Evolutionary conservation across 2,329 filamentous ascomycete species (phyloP), one percentile per base, ranked within the genome.

Genomic region (Aspergillus sp.): DNA sequence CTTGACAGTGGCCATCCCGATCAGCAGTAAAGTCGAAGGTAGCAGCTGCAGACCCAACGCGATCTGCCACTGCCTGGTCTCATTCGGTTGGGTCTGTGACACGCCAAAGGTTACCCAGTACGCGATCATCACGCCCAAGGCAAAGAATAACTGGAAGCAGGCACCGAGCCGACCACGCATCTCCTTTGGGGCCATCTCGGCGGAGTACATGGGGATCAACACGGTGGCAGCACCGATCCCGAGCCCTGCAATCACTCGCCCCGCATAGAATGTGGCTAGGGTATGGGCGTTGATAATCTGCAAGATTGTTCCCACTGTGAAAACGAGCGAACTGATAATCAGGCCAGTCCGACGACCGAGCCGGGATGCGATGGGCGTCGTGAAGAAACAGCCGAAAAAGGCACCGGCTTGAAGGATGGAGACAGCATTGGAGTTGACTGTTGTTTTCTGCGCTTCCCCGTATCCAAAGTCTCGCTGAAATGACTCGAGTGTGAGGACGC

Each of bases 101-200:
- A 80, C 79, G 5, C 72, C 81, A 53, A 82, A 83, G 57, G 80
- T 79, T 20, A 82, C 78, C 75, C 74, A 77, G 53, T 76, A 75
- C 0, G 73, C 69, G n/a, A 76, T 65, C 61, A 74, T 74, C 5
- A 74, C 70, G 1, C 75, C 75, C 2, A 70, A 58, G 1, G 74
- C 70, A 44, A 76, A 72, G 60, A 77, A 75, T 7, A 73, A 60
- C 58, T 77, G 74, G 58, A 76, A 75, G 46, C 74, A 70, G 22
- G 71, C 69, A 0, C 72, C 73, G 15, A 75, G 67, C n/a, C 70
- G 65, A 12, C 76, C 76, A 49, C 76, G 69, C 13, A 77, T 70
- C 42, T 73, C 71, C 39, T 77, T 75, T 1, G 76, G 76, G 5
- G 72, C 70, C 68, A 76, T 78, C 54, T 79, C 76, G 0, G 74